Evolutionary conservation across 2,329 filamentous ascomycete species (phyloP), one percentile per base, ranked within the genome.

Genomic region (Cylindrodendrum hubeiense): DNA sequence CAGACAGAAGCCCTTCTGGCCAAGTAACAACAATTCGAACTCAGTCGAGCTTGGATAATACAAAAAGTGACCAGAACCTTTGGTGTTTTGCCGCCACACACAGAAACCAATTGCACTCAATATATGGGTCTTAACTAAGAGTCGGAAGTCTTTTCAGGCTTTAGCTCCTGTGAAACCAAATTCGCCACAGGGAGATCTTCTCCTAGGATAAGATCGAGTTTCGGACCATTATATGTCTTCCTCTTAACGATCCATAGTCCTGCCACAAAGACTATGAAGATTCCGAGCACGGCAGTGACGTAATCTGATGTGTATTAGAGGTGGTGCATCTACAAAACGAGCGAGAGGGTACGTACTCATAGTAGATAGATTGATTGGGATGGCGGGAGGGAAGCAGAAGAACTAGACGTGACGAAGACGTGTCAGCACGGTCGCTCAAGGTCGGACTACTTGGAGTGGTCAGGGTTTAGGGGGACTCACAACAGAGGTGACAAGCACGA

Each of bases 401-500:
- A 71, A 71, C 69, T 71, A 41, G 15, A 15, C 15, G 24, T 8
- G n/a, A n/a, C 15, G 37, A 5, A 2, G 22, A 6, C 9, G 19
- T 30, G 47, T 63, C 17, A 63, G 41, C 21, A 57, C 39, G 26
- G 19, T 19, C 34, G 2, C 52, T 55, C 4, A 8, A 24, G 6
- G 33, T 24, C 4, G 13, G 5, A 39, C 12, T 12, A 39, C 3
- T 12, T 15, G 5, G 37, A 24, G 34, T 7, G 3, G 28, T 22
- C 8, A n/a, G 9, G 33, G 19, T 28, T 9, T 21, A 4, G 7
- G 10, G 4, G 8, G 17, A 70, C 74, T 71, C 49, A 77, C 76
- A 22, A 81, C 74, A 17, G 79, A 80, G 5, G 79, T 82, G 0
- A 81, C 75, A n/a, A 79, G 69, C 1, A 82, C 79, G 51, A 79